These are phyloP conservation scores for Sanghuangporus weigelae DNA, from an alignment of 1,284 basidiomycete genomes.

Conservation along the genomic window DNA sequence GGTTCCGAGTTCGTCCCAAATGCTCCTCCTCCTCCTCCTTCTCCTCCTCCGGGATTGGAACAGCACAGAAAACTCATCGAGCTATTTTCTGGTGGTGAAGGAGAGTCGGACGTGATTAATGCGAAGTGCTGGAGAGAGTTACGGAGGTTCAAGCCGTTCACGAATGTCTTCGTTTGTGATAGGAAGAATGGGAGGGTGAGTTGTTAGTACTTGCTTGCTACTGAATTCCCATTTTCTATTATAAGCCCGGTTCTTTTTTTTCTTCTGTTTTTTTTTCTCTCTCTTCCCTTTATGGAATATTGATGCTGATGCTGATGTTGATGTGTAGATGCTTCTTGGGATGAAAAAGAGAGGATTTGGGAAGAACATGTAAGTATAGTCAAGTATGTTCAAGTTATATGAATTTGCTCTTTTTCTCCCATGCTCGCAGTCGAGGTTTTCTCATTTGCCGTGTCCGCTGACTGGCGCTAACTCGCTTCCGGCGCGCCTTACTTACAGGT, in stretches of 20 bases:
- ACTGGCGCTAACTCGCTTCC: neutral
- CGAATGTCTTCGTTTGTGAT: conserved; percentile 17
- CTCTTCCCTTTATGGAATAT: neutral
- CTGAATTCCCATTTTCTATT: neutral
- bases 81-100: conserved; percentile 8
- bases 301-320: no score
- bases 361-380: conserved; percentile 32
- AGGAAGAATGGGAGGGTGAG: conserved; percentile 12
- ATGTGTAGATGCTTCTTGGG: conserved; percentile 37
- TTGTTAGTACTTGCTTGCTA: neutral
- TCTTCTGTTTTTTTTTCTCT: neutral
- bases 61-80: neutral
- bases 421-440: neutral
- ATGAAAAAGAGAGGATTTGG: conserved; percentile 46
- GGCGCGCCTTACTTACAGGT: conserved; percentile 26
- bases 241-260: neutral
- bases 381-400: no score
- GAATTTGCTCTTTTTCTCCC: conserved; percentile 1
- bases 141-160: conserved; percentile 12
- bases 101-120: neutral
- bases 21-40: neutral
- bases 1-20: no score
- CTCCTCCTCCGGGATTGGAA: conserved; percentile 6
- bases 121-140: conserved; percentile 1
- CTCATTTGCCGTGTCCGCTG: neutral